Evolutionary conservation across 345 rosid species (phyloP).

Genomic region (Tarenaya hassleriana): DNA sequence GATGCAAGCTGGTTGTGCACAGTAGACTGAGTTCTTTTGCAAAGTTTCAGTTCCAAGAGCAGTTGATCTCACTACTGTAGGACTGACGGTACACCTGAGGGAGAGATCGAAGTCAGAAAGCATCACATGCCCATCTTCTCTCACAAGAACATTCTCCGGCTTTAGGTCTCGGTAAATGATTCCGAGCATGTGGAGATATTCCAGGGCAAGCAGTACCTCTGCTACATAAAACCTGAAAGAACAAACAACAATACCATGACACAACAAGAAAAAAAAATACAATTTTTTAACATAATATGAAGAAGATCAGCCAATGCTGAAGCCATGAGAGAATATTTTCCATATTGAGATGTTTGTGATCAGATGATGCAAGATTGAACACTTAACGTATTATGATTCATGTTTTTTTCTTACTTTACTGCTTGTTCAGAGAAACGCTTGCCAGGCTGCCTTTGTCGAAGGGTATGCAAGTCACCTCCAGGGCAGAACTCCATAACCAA

Average conservation of each 20-base stretch:
- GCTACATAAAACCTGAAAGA: slow-evolving; percentile 66
- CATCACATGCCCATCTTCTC: slow-evolving; percentile 90
- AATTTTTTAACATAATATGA: background rate
- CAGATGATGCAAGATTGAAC: too few species aligned
- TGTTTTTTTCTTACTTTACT: slow-evolving; percentile 44
- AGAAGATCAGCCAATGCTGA: too few species aligned
- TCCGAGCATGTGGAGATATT: slow-evolving; percentile 84
- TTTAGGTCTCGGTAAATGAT: slow-evolving; percentile 73
- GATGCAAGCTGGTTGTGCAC: slow-evolving; percentile 61
- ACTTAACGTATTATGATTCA: too few species aligned
- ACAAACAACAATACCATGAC: slow-evolving; percentile 2
- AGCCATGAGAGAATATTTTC: too few species aligned
- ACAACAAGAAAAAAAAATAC: slow-evolving; percentile 4
- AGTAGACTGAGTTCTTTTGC: slow-evolving; percentile 37
- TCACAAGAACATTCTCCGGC: slow-evolving; percentile 82
- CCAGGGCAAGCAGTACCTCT: slow-evolving; percentile 72
- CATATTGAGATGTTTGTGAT: too few species aligned
- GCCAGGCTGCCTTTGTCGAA: slow-evolving; percentile 74
- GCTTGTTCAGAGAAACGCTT: slow-evolving; percentile 72
- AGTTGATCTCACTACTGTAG: slow-evolving; percentile 49
- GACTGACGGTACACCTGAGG: slow-evolving; percentile 52
- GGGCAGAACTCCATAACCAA: slow-evolving; percentile 87
- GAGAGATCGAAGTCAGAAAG: slow-evolving; percentile 86
- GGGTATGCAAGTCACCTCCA: slow-evolving; percentile 78
- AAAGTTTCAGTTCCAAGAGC: slow-evolving; percentile 32